Conservation (phyloP, 2,329 filamentous ascomycete genomes). For the Ophiocordyceps sinensis region DNA sequence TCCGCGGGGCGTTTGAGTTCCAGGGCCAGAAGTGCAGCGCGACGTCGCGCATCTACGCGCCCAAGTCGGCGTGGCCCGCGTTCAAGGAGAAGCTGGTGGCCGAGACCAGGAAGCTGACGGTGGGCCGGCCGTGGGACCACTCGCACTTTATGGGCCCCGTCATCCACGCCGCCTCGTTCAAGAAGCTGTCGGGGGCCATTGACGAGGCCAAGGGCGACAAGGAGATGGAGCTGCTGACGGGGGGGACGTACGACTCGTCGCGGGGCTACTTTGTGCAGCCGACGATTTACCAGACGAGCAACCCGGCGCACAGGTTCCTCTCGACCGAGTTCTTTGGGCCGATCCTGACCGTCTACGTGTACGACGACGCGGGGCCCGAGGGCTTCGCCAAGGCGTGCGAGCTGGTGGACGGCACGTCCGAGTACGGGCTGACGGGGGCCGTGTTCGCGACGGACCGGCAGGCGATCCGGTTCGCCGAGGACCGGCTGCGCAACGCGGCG, state of each 20-base stretch:
- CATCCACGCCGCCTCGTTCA: conserved; percentile 69
- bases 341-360: conserved; percentile 59
- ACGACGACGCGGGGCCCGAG: conserved; percentile 48
- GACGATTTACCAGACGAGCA: conserved; percentile 63
- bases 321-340: conserved; percentile 74
- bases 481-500: conserved; percentile 55
- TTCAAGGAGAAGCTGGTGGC: conserved; percentile 52
- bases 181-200: conserved; percentile 64
- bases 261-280: conserved; percentile 76
- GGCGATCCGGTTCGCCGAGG: conserved; percentile 53
- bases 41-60: conserved; percentile 66
- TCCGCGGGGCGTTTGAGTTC: conserved; percentile 80
- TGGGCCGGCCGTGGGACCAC: conserved; percentile 55
- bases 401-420: conserved; percentile 55
- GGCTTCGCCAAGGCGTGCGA: conserved; percentile 46
- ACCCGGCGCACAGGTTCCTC: conserved; percentile 61
- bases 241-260: conserved; percentile 62
- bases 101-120: conserved; percentile 56
- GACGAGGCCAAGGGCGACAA: conserved; percentile 65
- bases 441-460: conserved; percentile 59
- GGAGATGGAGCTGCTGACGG: conserved; percentile 57
- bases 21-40: conserved; percentile 88
- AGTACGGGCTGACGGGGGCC: conserved; percentile 66
- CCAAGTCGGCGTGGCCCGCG: conserved; percentile 57
- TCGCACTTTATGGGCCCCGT: conserved; percentile 77